These are phyloP conservation scores for Hypoxylon rickii DNA, from an alignment of 495 filamentous ascomycete genomes.

Conservation along the genomic window DNA sequence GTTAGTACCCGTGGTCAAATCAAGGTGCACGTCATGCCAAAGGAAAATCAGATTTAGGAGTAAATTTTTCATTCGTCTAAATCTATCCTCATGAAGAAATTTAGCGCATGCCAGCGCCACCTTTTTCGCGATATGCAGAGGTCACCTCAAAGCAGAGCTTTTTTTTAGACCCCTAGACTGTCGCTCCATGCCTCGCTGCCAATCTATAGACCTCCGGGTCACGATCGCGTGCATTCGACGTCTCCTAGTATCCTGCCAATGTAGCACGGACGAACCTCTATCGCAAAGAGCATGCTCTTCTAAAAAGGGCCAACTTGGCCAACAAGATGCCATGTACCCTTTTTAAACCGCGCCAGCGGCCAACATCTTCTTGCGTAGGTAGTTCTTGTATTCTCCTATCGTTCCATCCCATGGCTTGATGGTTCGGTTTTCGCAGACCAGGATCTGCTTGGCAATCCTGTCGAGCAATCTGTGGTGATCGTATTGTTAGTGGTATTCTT, in stretches of 20 bases:
- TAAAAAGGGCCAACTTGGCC: neutral
- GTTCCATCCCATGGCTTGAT: conserved; percentile 84
- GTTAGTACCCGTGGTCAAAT: no score
- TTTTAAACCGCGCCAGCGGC: conserved; percentile 63
- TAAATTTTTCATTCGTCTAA: conserved; percentile 17
- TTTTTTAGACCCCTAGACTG: conserved; percentile 23
- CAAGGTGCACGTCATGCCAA: no score
- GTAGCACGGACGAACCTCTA: conserved; percentile 7
- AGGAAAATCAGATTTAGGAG: no score
- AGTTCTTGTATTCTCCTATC: conserved; percentile 96
- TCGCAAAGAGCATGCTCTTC: neutral
- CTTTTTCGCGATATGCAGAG: conserved; percentile 9
- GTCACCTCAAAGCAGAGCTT: conserved; percentile 17
- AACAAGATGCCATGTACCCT: neutral
- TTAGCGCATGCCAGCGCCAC: neutral
- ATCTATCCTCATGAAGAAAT: conserved; percentile 17
- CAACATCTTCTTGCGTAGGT: conserved; percentile 97
- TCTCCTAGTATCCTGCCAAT: conserved; percentile 1
- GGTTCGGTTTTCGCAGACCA: conserved; percentile 97
- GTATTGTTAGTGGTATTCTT: conserved; percentile 24
- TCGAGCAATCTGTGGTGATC: conserved; percentile 87
- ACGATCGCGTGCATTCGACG: conserved; percentile 14
- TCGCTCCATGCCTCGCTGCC: conserved; percentile 24
- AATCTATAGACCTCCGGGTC: conserved; percentile 31
- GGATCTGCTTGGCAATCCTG: conserved; percentile 99